These are phyloP conservation scores for Dothideomycetes sp. DNA, from an alignment of 2,329 filamentous ascomycete species.

Conservation along the genomic window DNA sequence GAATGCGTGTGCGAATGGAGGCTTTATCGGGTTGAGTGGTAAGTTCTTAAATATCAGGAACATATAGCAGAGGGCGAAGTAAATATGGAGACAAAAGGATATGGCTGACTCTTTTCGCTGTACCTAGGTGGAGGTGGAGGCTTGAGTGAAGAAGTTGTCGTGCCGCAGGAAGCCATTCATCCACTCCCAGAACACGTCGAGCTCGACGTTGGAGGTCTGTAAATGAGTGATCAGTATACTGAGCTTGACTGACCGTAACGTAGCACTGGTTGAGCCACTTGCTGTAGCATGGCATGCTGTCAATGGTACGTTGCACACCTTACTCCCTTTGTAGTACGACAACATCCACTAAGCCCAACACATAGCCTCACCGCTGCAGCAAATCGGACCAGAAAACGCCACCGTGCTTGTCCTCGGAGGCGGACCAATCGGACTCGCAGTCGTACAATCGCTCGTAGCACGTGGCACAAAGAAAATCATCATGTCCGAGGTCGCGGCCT, in stretches of 20 bases:
- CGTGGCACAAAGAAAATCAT: slow-evolving; percentile 45
- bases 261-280: slow-evolving; percentile 52
- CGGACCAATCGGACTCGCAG: slow-evolving; percentile 51
- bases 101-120: too few species aligned
- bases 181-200: slow-evolving; percentile 41
- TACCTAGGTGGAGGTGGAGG: slow-evolving; percentile 30
- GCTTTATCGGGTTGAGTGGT: slow-evolving; percentile 24
- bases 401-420: slow-evolving; percentile 30
- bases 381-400: slow-evolving; percentile 8
- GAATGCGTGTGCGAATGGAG: slow-evolving; percentile 49
- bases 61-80: too few species aligned
- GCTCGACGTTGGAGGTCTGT: slow-evolving; percentile 34
- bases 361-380: slow-evolving; percentile 31
- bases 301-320: too few species aligned
- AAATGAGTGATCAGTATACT: not conserved
- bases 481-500: slow-evolving; percentile 38
- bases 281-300: slow-evolving; percentile 56
- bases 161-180: slow-evolving; percentile 37
- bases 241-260: not conserved
- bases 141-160: slow-evolving; percentile 43
- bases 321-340: too few species aligned
- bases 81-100: too few species aligned
- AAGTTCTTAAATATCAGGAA: not conserved
- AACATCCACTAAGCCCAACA: too few species aligned
- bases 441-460: slow-evolving; percentile 47